Percentiles rank a stretch among this genome's conserved stretches.
These are phyloP conservation scores for Cryomyces minteri DNA, from an alignment of 495 filamentous ascomycete genomes.

Conservation along the genomic window DNA sequence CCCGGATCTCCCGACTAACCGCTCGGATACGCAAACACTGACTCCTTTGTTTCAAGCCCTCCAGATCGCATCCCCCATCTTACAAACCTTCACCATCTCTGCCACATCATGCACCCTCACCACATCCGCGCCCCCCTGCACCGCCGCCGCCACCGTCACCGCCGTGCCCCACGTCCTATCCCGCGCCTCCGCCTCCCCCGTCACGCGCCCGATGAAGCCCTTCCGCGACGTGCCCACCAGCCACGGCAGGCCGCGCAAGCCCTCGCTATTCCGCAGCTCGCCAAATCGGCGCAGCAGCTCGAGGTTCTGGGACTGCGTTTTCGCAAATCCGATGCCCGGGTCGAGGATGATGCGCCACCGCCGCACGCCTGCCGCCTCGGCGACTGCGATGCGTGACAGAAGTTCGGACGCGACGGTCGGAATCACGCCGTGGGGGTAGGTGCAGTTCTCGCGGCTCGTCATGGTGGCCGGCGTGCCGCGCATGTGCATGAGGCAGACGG, in stretches of 20 bases:
- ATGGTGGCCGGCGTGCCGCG: slow-evolving; percentile 78
- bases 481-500: slow-evolving; percentile 89
- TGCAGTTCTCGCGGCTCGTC: slow-evolving; percentile 26
- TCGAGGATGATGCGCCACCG: slow-evolving; percentile 93
- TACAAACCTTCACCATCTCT: slow-evolving; percentile 76
- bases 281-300: slow-evolving; percentile 51
- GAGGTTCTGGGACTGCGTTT: slow-evolving; percentile 61
- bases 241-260: slow-evolving; percentile 65
- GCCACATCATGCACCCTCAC: slow-evolving; percentile 86
- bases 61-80: slow-evolving; percentile 75
- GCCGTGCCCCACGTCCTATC: slow-evolving; percentile 73
- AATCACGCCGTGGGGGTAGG: slow-evolving; percentile 61
- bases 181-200: slow-evolving; percentile 48
- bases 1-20: too few relatives aligned
- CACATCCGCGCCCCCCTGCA: slow-evolving; percentile 86
- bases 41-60: slow-evolving; percentile 8
- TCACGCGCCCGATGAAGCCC: slow-evolving; percentile 69
- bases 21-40: background rate
- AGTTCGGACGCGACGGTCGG: slow-evolving; percentile 51
- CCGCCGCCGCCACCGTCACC: slow-evolving; percentile 68
- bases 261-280: slow-evolving; percentile 40
- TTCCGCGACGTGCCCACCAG: slow-evolving; percentile 81
- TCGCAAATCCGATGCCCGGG: slow-evolving; percentile 87
- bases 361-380: slow-evolving; percentile 64
- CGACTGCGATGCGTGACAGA: slow-evolving; percentile 46